Evolutionary conservation across 2,329 filamentous ascomycete species (phyloP).

Genomic region (Tolypocladium paradoxum): DNA sequence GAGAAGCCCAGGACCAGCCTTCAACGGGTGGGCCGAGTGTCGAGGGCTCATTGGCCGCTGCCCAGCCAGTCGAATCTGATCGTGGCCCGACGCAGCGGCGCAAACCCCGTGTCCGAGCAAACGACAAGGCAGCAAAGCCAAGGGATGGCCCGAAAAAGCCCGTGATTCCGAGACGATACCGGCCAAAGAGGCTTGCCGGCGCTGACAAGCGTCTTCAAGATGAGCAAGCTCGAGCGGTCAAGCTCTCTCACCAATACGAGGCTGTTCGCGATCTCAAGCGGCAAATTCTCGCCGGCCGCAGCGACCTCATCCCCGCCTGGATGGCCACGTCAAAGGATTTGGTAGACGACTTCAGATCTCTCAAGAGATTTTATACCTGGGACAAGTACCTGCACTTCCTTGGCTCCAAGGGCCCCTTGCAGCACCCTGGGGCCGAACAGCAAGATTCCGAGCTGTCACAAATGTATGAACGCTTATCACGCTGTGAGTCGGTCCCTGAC

Average conservation of each 20-base stretch:
- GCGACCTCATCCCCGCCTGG: slow-evolving; percentile 38
- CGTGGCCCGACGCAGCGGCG: not conserved
- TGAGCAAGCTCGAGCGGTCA: slow-evolving; percentile 29
- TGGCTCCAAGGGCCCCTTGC: slow-evolving; percentile 21
- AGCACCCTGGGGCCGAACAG: slow-evolving; percentile 11
- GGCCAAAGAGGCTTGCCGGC: slow-evolving; percentile 34
- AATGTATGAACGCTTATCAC: slow-evolving; percentile 44
- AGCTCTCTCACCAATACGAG: slow-evolving; percentile 30
- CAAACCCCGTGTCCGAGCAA: slow-evolving; percentile 1
- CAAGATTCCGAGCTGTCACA: slow-evolving; percentile 36
- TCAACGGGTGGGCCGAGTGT: not conserved
- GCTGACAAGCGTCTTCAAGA: slow-evolving; percentile 32
- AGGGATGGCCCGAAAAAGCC: not conserved
- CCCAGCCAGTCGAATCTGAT: not conserved
- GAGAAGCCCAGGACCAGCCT: slow-evolving; percentile 31
- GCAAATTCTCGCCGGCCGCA: slow-evolving; percentile 29
- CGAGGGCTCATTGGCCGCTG: not conserved
- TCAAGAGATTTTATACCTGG: slow-evolving; percentile 55
- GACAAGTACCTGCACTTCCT: slow-evolving; percentile 53
- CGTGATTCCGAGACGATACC: slow-evolving; percentile 26
- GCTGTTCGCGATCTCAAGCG: slow-evolving; percentile 30
- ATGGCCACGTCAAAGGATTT: slow-evolving; percentile 49
- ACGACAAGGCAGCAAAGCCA: not conserved
- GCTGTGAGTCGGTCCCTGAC: slow-evolving; percentile 29
- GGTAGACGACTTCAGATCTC: slow-evolving; percentile 52